Conservation (phyloP, 2,329 filamentous ascomycete species). For the Metarhizium anisopliae region DNA sequence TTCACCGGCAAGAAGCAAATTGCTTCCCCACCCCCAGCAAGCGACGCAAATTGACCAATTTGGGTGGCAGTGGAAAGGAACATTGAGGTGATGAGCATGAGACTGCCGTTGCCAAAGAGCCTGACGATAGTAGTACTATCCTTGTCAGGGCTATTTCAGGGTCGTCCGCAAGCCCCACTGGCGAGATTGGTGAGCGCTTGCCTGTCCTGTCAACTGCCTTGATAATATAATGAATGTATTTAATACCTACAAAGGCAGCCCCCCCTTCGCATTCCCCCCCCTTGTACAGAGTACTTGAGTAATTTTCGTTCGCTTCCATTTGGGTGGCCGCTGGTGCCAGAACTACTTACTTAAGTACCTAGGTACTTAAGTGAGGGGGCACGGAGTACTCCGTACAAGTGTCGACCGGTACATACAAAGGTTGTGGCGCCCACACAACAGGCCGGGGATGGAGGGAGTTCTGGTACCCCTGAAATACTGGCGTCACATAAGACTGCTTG, state of each 20-base stretch:
- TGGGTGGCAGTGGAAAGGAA: constrained; percentile 6
- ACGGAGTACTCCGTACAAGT: no score
- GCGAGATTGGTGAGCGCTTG: constrained; percentile 7
- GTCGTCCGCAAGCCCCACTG: constrained; percentile 1
- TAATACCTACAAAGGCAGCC: no score
- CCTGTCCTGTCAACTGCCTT: background rate
- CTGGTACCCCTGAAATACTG: background rate
- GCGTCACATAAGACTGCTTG: background rate
- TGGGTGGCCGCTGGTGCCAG: no score
- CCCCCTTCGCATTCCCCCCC: no score
- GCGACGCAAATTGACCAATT: constrained; percentile 17
- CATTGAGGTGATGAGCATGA: background rate
- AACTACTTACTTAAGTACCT: no score
- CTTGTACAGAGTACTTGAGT: no score
- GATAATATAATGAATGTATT: no score
- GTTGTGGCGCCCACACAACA: no score
- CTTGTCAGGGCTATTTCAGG: background rate
- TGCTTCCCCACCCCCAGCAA: constrained; percentile 4
- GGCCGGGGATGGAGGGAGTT: no score
- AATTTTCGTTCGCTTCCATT: no score
- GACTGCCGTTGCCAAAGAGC: background rate
- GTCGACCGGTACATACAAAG: no score
- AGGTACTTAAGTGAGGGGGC: no score
- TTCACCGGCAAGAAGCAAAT: constrained; percentile 1
- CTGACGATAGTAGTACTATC: background rate